phyloP scores from a whole-genome alignment of 2,329 filamentous ascomycete species.

The Monilinia vaccinii-corymbosi region DNA sequence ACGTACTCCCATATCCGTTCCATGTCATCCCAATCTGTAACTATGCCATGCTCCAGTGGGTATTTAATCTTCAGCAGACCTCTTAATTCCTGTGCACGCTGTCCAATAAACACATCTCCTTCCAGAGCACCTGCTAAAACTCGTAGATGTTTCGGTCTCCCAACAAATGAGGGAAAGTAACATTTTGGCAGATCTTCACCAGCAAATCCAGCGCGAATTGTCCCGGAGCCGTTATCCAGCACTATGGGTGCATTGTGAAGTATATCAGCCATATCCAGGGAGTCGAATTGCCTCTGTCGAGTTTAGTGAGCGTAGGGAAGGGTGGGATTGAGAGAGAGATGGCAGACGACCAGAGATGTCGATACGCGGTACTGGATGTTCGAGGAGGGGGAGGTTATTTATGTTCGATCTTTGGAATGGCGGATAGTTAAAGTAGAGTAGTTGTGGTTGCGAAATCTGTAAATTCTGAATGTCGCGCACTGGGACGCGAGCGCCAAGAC shows the following conservation, averaged over 20 bases:
- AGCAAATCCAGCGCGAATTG: slow-evolving; percentile 92
- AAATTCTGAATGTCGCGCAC: not conserved
- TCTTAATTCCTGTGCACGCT: slow-evolving; percentile 77
- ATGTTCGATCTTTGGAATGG: not conserved
- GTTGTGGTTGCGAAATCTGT: slow-evolving; percentile 2
- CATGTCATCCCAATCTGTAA: slow-evolving; percentile 99
- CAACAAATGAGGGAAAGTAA: slow-evolving; percentile 95
- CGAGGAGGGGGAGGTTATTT: not conserved
- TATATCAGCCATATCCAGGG: slow-evolving; percentile 47
- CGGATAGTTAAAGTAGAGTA: not conserved
- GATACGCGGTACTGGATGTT: not conserved
- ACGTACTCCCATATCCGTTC: slow-evolving; percentile 99
- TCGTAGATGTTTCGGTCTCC: slow-evolving; percentile 86
- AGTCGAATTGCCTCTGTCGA: no score
- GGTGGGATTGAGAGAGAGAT: not conserved
- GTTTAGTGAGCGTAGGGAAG: not conserved
- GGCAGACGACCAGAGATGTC: not conserved
- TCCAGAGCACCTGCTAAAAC: slow-evolving; percentile 95
- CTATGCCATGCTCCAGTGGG: slow-evolving; percentile 92
- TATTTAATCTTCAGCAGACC: slow-evolving; percentile 93
- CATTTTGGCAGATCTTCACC: slow-evolving; percentile 94
- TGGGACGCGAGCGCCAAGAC: slow-evolving; percentile 10
- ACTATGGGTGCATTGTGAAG: slow-evolving; percentile 98
- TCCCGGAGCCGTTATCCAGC: slow-evolving; percentile 97
- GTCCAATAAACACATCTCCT: slow-evolving; percentile 94